Conservation (phyloP, 108 stramenopile species). For the Stephanodiscus triporus region DNA sequence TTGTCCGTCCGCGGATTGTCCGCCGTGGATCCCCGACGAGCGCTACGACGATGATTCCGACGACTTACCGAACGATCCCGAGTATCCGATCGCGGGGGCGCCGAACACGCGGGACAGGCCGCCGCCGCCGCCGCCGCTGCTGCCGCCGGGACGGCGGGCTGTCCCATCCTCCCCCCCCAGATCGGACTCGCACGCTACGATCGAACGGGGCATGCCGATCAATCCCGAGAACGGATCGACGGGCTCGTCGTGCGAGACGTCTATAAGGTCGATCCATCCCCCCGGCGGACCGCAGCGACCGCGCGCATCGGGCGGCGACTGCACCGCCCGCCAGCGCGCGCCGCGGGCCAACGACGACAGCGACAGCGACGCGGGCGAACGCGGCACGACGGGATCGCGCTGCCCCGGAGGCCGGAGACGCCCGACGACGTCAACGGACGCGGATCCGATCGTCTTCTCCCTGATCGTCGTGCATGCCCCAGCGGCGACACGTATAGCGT, state of each 20-base stretch:
- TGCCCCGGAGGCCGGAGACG: too few species aligned
- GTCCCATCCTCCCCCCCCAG: background rate
- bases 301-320: background rate
- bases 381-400: too few species aligned
- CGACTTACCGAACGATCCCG: background rate
- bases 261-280: conserved; percentile 3
- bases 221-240: conserved; percentile 17
- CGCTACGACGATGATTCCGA: background rate
- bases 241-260: conserved; percentile 3
- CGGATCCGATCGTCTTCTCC: too few species aligned
- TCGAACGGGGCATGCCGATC: conserved; percentile 10
- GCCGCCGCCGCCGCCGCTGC: background rate
- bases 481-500: background rate
- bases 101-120: background rate
- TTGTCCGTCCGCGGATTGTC: background rate
- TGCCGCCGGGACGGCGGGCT: too few species aligned
- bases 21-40: background rate
- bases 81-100: too few species aligned
- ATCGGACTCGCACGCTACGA: background rate
- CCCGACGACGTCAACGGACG: too few species aligned
- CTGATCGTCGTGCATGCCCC: background rate
- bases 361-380: background rate
- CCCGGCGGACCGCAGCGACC: background rate
- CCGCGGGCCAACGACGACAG: too few species aligned
- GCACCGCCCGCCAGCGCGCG: background rate